Conservation (phyloP, 768 basidiomycete genomes). For the Wakefieldia striispora region DNA sequence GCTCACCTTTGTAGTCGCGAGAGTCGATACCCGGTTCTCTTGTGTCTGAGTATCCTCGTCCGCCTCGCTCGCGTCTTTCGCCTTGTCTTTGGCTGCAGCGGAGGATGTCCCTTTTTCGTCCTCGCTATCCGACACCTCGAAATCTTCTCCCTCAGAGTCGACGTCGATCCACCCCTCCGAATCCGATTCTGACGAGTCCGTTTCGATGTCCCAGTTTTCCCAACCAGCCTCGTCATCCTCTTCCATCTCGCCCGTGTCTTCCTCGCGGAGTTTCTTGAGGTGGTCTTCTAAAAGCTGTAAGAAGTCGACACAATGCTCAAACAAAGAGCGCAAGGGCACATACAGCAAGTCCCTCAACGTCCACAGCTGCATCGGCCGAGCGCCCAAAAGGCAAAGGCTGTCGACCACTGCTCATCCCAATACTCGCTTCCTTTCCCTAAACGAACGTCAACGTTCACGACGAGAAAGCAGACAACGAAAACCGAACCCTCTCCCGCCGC, state of each 20-base stretch:
- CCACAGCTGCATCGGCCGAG: conserved; percentile 64
- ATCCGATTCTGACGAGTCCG: conserved; percentile 58
- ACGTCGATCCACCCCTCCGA: conserved; percentile 82
- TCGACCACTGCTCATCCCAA: conserved; percentile 61
- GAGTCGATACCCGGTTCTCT: conserved; percentile 50
- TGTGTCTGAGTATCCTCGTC: conserved; percentile 26
- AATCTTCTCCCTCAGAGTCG: conserved; percentile 57
- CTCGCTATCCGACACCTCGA: conserved; percentile 87
- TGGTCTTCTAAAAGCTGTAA: conserved; percentile 85
- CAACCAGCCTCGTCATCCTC: conserved; percentile 71
- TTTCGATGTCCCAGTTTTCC: conserved; percentile 88
- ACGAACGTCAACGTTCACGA: conserved; percentile 1
- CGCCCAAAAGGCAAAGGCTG: conserved; percentile 85
- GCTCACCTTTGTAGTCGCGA: conserved; percentile 78
- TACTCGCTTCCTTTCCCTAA: conserved; percentile 88
- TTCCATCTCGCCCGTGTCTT: conserved; percentile 52
- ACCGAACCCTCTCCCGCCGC: conserved; percentile 73
- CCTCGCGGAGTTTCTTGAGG: conserved; percentile 66
- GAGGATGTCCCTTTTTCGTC: conserved; percentile 50
- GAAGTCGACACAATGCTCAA: not conserved
- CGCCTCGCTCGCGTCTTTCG: not conserved
- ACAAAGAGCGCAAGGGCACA: conserved; percentile 24
- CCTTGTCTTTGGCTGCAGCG: conserved; percentile 6
- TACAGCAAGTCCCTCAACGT: conserved; percentile 89
- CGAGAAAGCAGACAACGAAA: not conserved